Evolutionary conservation across 2,329 filamentous ascomycete species (phyloP), one percentile per base, ranked within the genome.

Genomic region (Xylaria sp.): DNA sequence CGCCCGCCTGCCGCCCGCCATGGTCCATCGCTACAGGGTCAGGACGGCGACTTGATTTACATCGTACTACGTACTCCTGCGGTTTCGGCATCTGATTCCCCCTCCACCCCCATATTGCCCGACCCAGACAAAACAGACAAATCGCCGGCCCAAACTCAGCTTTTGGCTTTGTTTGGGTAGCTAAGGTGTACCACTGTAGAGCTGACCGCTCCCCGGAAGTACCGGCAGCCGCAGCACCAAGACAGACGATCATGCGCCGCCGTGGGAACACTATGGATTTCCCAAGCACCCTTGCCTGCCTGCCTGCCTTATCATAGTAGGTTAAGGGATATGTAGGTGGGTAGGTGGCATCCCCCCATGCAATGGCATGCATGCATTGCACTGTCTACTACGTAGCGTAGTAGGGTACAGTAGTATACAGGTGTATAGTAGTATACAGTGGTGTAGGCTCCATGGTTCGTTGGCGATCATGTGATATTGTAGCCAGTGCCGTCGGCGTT

Each of bases 391-490:
- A 40, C 2, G 35, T 40, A 44, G 40, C 40, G 18, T 44, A 18
- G 40, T n/a, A 44, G 16, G 40, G 18, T 18, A 44, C 18, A 10
- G 40, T 18, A 44, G 16, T 8, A 44, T 44, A n/a, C 18, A 44
- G 40, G 16, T 21, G 16, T 18, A 10, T 40, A 10, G 5, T 10
- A 42, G 40, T 13, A 42, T 44, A 44, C 51, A 23, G 29, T 53
- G 9, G 21, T 23, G 25, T 16, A n/a, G 16, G 8, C 27, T 53
- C 50, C 50, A 18, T 37, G 29, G 18, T 55, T 27, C 62, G 51
- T 51, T 25, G 35, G 58, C 58, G 44, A 37, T 55, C 54, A 66
- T 65, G 66, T 62, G 62, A 65, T 69, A 66, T 66, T 59, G 58
- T 35, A 54, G 47, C 51, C 29, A 63, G 63, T 68, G 59, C 61